Evolutionary conservation across 108 stramenopile genomes (phyloP), one percentile per base, ranked within the genome.

Genomic region (Nitzschia putrida): DNA sequence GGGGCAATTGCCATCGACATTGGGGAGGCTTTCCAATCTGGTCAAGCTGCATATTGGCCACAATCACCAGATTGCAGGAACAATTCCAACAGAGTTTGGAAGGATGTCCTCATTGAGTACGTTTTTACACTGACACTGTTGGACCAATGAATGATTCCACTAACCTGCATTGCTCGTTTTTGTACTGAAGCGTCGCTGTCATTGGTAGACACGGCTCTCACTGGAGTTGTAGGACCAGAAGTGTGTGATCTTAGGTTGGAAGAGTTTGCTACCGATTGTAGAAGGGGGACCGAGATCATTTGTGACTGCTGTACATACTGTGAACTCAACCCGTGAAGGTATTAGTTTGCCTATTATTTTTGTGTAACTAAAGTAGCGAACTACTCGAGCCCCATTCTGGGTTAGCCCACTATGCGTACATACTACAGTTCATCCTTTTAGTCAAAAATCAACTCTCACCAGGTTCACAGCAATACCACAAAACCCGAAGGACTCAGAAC

Each of bases 281-380:
- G 37, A 14, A 22, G 43, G 7, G 29, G 24, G n/a, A 39, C 24
- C 13, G 54, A 73, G 45, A 44, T 73, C 8, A 39, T 49, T 29
- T 73, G 72, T 24, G 13, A 18, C 44, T 73, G 72, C 37, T 73
- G 72, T 44, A 43, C 55, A 1, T 16, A 53, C 22, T 73, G 72
- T 45, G n/a, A 55, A 37, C 47, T 57, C 34, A 53, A 22, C 7
- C 59, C 59, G 1, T 66, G 65, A 66, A 29, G 16, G 2, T 3
- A 34, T 3, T 34, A 34, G n/a, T n/a, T n/a, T n/a, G n/a, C n/a
- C n/a, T n/a, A n/a, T n/a, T n/a, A n/a, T n/a, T n/a, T n/a, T n/a
- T n/a, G n/a, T n/a, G n/a, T n/a, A n/a, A n/a, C n/a, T n/a, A n/a
- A n/a, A n/a, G n/a, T n/a, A n/a, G n/a, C n/a, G n/a, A n/a, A n/a